Base-by-base conservation (phyloP, 2,329 filamentous ascomycete genomes). In the Alternaria infectoria region DNA sequence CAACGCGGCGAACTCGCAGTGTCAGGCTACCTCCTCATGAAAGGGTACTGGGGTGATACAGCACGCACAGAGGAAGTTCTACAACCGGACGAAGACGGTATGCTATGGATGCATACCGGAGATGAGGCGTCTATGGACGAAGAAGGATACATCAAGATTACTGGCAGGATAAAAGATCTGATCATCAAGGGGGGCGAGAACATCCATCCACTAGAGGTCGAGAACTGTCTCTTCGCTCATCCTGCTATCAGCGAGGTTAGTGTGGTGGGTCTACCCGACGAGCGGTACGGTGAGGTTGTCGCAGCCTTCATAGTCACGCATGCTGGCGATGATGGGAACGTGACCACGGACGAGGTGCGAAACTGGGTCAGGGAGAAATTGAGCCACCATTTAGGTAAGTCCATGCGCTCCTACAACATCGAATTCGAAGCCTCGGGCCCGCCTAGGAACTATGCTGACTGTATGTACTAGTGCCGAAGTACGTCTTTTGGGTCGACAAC, bases 101-200 rank as follows among this genome's bases (percentile, higher is more conserved):
- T 85, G 49, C 75, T 91, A 17, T 98, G 95, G 95, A 96, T 98
- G 91, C 85, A 90, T 74, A 96, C 91, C 0, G 96, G 96, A 19
- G 96, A 99, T 74, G 95, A 98, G 83, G 96, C 93, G 2, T 82
- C 84, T 56, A 96, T 98, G 87, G 93, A 96, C 65, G 84, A 81
- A 5, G 86, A 93, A 26, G 96, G 95, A 3, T 98, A 93, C 76
- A 88, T 97, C 3, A 87, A 88, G 70, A 97, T 98, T 74, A 97
- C 93, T 1, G 93, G 94, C 4, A 86, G 94, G 15, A 95, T 97
- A 76, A 98, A 98, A 81, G 96, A 99, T 77, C 81, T 98, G 58
- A 97, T 99, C 72, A 98, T 98, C 76, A 88, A 93, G 25, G 95
- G 92, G 26, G 96, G 96, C 23, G 96, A 98, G 79, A 99, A 99